Evolutionary conservation across 2,329 filamentous ascomycete genomes (phyloP).

Genomic region (Fusarium sp.): DNA sequence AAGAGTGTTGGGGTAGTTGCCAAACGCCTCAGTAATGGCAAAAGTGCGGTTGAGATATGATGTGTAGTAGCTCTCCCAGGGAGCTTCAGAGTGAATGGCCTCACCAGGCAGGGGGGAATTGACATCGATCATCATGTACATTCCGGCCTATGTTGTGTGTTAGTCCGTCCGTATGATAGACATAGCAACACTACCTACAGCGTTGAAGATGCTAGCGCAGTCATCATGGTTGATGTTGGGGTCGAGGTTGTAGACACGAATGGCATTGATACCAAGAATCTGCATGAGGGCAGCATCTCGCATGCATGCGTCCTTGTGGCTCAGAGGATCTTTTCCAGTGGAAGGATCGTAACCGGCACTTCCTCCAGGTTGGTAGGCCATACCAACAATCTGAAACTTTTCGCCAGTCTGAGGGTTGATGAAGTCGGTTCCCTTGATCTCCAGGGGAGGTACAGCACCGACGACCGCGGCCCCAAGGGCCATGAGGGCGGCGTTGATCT

Average conservation of each 20-base stretch:
- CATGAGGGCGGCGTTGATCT: slow-evolving; percentile 61
- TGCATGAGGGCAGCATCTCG: slow-evolving; percentile 76
- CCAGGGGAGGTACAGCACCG: slow-evolving; percentile 68
- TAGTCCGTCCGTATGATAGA: not conserved
- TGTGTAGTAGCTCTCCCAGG: slow-evolving; percentile 70
- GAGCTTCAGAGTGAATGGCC: slow-evolving; percentile 65
- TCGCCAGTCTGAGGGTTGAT: slow-evolving; percentile 70
- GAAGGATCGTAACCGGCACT: slow-evolving; percentile 70
- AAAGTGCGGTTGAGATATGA: slow-evolving; percentile 75
- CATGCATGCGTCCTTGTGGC: slow-evolving; percentile 68
- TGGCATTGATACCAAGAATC: slow-evolving; percentile 73
- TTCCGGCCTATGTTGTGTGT: slow-evolving; percentile 62
- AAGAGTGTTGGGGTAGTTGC: slow-evolving; percentile 75
- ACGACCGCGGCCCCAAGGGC: slow-evolving; percentile 66
- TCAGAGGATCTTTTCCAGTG: slow-evolving; percentile 69
- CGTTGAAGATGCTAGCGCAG: slow-evolving; percentile 76
- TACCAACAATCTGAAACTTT: slow-evolving; percentile 74
- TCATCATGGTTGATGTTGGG: slow-evolving; percentile 75
- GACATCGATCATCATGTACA: slow-evolving; percentile 77
- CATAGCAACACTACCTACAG: slow-evolving; percentile 51
- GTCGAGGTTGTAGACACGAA: slow-evolving; percentile 77
- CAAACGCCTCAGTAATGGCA: slow-evolving; percentile 75
- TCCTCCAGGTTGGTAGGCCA: slow-evolving; percentile 78
- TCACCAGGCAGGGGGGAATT: slow-evolving; percentile 73
- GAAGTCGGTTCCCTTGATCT: slow-evolving; percentile 69